Base-by-base conservation (phyloP, 179 eudicot species). In the Spinacia oleracea region DNA sequence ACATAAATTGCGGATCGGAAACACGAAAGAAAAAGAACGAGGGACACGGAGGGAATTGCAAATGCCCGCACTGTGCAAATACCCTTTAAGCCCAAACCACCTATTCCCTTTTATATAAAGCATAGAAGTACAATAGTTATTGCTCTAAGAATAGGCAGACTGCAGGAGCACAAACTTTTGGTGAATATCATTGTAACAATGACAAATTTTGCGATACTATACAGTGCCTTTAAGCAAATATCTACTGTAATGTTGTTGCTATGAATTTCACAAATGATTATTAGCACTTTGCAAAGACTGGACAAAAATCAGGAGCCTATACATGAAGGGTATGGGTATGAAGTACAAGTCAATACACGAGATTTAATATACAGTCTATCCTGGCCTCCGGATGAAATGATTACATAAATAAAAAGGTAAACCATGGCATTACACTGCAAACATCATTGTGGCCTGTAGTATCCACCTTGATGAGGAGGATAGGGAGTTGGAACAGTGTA, bases 401-500 rank as follows among this genome's bases (percentile, higher is more conserved):
- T 43, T 69, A 23, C 8, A 9, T 1, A 3, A 16, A 65, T 0
- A 0, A 21, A 68, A 38, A 20, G 10, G 1, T 0, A 40, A 68
- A 66, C 4, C 43, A 68, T 38, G 29, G 12, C 25, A 43, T 27
- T 1, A 23, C 32, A 43, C 4, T 21, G 50, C 34, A 43, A 11
- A 62, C 56, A 77, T 63, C 77, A 84, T 64, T 84, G 84, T 23
- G 92, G 97, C 86, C 89, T 89, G 71, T 92, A 96, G 82, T 96
- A 91, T 69, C 94, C 96, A 87, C 98, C 79, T 87, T 92, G 98
- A 75, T 92, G 86, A 76, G 96, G 94, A 78, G 90, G 92, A 53
- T 89, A 89, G 38, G 90, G 89, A 67, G 89, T 73, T 2, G 91
- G 91, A 58, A 78, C 76, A 9, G 89, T 88, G 84, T 96, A 96